These are phyloP conservation scores for Talaromyces stipitatus DNA, from an alignment of 495 filamentous ascomycete species.

Conservation along the genomic window DNA sequence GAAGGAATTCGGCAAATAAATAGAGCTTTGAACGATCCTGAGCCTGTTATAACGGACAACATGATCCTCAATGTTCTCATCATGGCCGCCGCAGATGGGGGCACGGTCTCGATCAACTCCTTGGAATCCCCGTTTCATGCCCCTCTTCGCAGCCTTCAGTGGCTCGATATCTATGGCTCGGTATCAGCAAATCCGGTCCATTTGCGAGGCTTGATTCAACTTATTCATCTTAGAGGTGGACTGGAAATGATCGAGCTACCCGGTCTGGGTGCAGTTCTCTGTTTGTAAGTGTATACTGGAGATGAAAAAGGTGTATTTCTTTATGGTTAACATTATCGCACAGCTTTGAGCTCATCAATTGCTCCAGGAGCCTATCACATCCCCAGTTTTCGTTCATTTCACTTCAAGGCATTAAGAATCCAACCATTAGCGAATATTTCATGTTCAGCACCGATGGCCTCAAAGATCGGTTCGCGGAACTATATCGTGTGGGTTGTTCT, in stretches of 20 bases:
- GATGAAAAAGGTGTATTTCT: background rate
- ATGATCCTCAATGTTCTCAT: conserved; percentile 33
- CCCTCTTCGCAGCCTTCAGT: conserved; percentile 33
- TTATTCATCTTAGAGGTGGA: conserved; percentile 30
- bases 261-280: conserved; percentile 25
- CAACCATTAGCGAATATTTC: conserved; percentile 15
- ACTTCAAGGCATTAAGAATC: conserved; percentile 9
- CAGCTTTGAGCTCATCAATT: conserved; percentile 32
- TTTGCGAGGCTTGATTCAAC: conserved; percentile 25
- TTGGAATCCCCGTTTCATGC: conserved; percentile 23
- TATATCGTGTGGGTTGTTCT: conserved; percentile 25
- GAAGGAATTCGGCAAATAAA: conserved; percentile 32
- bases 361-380: conserved; percentile 16
- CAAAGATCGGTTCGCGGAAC: conserved; percentile 17
- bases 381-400: conserved; percentile 31
- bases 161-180: conserved; percentile 34
- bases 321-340: background rate
- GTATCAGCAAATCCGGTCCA: conserved; percentile 31
- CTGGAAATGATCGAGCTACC: conserved; percentile 22
- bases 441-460: conserved; percentile 10
- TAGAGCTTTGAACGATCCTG: conserved; percentile 22
- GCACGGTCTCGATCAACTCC: conserved; percentile 2
- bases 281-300: conserved; percentile 21
- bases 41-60: conserved; percentile 25
- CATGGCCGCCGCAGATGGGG: conserved; percentile 18